Conservation (phyloP, 2,329 filamentous ascomycete species). For the Alternaria brassicicola region DNA sequence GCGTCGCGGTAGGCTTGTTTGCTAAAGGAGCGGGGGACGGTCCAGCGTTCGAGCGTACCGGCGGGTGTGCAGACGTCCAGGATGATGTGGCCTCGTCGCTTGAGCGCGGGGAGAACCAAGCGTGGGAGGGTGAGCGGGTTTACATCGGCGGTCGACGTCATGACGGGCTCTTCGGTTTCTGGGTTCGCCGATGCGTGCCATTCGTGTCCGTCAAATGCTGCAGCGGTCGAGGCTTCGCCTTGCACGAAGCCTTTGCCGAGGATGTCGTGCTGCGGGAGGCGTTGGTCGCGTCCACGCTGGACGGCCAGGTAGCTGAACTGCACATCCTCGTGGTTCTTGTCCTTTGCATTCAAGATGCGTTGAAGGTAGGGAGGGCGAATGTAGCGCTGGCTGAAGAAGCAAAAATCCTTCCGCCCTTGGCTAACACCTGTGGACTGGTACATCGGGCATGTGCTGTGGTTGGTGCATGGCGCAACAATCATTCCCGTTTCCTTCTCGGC, state of each 20-base stretch:
- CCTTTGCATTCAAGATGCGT: conserved; percentile 69
- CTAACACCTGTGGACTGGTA: conserved; percentile 74
- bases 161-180: conserved; percentile 36
- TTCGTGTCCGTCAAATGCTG: conserved; percentile 75
- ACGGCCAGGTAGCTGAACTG: conserved; percentile 89
- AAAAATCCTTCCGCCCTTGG: conserved; percentile 82
- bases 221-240: conserved; percentile 63
- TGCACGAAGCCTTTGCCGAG: conserved; percentile 51
- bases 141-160: conserved; percentile 36
- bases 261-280: conserved; percentile 46
- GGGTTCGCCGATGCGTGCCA: conserved; percentile 20
- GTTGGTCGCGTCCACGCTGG: conserved; percentile 72
- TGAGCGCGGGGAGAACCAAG: conserved; percentile 78
- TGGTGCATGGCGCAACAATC: conserved; percentile 77
- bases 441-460: conserved; percentile 87
- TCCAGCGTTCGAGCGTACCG: conserved; percentile 91
- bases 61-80: conserved; percentile 89
- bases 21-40: conserved; percentile 80
- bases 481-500: conserved; percentile 62
- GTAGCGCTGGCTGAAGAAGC: conserved; percentile 88
- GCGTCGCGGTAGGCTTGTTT: conserved; percentile 88
- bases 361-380: conserved; percentile 84
- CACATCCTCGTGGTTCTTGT: conserved; percentile 86
- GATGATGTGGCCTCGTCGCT: conserved; percentile 85
- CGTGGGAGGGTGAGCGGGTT: conserved; percentile 75